Percentiles rank a stretch among this genome's conserved stretches.
Conservation (phyloP, 2,329 filamentous ascomycete species). For the Daldinia eschscholtzii region DNA sequence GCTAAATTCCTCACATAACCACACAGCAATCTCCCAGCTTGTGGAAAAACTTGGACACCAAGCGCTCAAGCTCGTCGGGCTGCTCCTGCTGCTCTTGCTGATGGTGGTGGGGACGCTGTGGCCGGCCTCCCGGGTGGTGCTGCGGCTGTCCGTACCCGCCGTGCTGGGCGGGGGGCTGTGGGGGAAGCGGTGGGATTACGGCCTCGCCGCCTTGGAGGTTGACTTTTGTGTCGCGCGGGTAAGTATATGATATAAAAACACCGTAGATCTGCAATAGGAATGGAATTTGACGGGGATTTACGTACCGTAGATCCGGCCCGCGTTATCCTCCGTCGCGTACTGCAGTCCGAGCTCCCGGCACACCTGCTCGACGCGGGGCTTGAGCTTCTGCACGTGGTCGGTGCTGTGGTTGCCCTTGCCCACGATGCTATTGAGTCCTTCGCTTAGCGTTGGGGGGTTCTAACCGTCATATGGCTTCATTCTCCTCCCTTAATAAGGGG, state of each 20-base stretch:
- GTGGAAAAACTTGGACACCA: constrained; percentile 70
- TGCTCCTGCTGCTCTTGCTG: constrained; percentile 63
- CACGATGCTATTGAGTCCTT: constrained; percentile 73
- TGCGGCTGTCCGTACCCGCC: constrained; percentile 54
- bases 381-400: constrained; percentile 90
- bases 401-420: constrained; percentile 92
- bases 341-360: constrained; percentile 86
- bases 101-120: constrained; percentile 59
- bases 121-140: constrained; percentile 56
- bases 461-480: not conserved
- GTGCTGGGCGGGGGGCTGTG: constrained; percentile 54
- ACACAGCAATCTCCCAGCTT: constrained; percentile 78
- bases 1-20: constrained; percentile 71
- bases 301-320: constrained; percentile 79
- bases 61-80: constrained; percentile 70
- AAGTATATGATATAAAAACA: too few relatives aligned
- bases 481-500: not conserved
- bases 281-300: not conserved
- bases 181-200: constrained; percentile 61
- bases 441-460: too few relatives aligned
- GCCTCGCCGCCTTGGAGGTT: constrained; percentile 82
- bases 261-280: not conserved
- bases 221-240: too few relatives aligned
- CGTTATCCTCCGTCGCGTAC: constrained; percentile 87
- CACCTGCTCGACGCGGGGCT: constrained; percentile 90